These are phyloP conservation scores for Monilinia polystroma DNA, from an alignment of 2,329 filamentous ascomycete species.

Conservation along the genomic window DNA sequence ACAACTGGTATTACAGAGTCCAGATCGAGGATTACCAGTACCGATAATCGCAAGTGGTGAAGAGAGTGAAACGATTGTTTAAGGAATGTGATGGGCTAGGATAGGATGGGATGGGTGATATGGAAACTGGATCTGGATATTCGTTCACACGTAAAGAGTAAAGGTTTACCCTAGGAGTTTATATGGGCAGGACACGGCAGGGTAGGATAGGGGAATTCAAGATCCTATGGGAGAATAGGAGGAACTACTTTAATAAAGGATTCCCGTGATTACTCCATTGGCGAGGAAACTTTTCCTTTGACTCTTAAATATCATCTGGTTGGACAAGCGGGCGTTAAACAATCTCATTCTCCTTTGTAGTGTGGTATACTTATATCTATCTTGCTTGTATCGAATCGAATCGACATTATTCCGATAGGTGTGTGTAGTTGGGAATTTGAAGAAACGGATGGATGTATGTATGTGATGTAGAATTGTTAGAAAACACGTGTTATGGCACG, in stretches of 20 bases:
- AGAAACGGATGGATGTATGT: no score
- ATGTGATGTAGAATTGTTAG: no score
- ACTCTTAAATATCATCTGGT: slow-evolving; percentile 18
- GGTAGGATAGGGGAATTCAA: slow-evolving; percentile 1
- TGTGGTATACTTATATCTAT: background rate
- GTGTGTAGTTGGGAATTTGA: no score
- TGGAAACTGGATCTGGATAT: slow-evolving; percentile 14
- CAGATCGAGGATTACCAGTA: slow-evolving; percentile 79
- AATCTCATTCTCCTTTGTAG: slow-evolving; percentile 4
- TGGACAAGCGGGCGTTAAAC: slow-evolving; percentile 18
- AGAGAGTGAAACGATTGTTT: slow-evolving; percentile 73
- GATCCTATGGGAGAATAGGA: slow-evolving; percentile 3
- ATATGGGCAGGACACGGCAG: slow-evolving; percentile 15
- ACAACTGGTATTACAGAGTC: slow-evolving; percentile 87
- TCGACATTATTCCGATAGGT: no score
- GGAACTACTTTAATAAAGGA: background rate
- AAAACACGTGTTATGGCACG: no score
- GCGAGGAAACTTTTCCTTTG: background rate
- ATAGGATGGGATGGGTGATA: slow-evolving; percentile 7
- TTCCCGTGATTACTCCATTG: background rate
- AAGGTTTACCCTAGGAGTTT: slow-evolving; percentile 20
- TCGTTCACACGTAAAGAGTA: slow-evolving; percentile 14
- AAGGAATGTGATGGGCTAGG: slow-evolving; percentile 30
- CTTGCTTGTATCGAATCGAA: background rate
- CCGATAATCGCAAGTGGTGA: slow-evolving; percentile 88